Evolutionary conservation across 129 eudicot species (phyloP), one percentile per base, ranked within the genome.

Genomic region (Escallonia rubra): DNA sequence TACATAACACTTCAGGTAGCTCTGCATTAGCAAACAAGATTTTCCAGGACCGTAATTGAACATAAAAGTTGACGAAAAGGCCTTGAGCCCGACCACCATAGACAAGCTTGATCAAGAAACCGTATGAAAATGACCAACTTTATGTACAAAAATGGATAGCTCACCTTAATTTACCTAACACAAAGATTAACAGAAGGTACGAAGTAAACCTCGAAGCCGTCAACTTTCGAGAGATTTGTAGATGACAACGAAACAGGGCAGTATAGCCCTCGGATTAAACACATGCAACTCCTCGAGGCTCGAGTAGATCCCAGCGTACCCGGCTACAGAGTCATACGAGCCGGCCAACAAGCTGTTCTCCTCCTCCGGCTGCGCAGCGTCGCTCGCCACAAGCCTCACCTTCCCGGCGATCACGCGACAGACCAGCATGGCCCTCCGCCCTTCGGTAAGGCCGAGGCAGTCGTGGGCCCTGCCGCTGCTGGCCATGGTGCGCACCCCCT

Each of bases 391-490:
- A 71, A 82, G 88, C 89, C 66, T 83, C 72, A 92, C 91, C 16
- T 82, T 79, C 41, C 98, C 95, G 2, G 96, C 96, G 7, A 92
- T 83, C 58, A 91, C 97, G 2, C 97, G 89, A 52, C 97, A 91
- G 14, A 91, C 97, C 3, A 91, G 54, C 97, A 91, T 91, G 1
- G 97, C 97, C 41, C 93, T 74, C 59, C 90, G 84, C 54, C 54
- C 68, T 50, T 12, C 83, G 1, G n/a, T 52, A 41, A 66, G 66
- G 13, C 68, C 85, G 8, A 85, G 67, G 10, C 82, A 81, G 65
- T 86, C 95, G 56, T 91, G 98, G 54, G 96, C 98, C 64, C 90
- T 77, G 0, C 98, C 91, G 34, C 98, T 88, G 51, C 98, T 88
- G 0, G 96, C 96, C 7, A 89, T 91, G 0, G 98, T 91, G 54